Base-by-base conservation (phyloP, 2,329 filamentous ascomycete species). In the Fusarium sp. region DNA sequence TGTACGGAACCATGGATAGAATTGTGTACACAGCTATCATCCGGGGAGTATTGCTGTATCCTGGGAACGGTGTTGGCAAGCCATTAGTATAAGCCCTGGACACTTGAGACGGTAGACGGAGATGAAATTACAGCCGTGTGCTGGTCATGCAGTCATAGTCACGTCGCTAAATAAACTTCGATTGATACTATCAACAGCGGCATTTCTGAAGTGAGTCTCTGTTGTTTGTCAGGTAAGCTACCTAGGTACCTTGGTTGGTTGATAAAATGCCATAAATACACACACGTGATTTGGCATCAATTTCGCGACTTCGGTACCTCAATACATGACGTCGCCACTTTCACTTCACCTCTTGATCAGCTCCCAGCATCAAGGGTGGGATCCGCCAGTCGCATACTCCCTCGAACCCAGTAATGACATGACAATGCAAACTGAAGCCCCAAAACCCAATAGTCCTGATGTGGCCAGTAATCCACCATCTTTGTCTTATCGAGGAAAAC, bases 271-370 rank as follows among this genome's bases (percentile, higher is more conserved):
- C 25, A 8, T 25, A 25, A 7, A 21, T n/a, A n/a, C n/a, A 9
- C 21, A 35, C 78, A 80, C 78, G 78, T 80, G 78, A 80, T 72
- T 47, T 72, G 77, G 78, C 73, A 77, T 75, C 71, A 74, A 58
- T 79, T 75, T 73, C 76, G 78, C 64, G 78, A 74, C 41, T 46
- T n/a, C 29, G 40, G 39, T 27, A 13, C 13, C 29, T 13, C 11
- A 18, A 40, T 58, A 43, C 29, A 71, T 71, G 65, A 71, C 62
- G 66, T 71, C 56, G 62, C 58, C 42, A 67, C 55, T 54, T 58
- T 59, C 59, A 59, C 45, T 58, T 59, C 59, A 59, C 45, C 35
- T 36, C 31, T 52, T 17, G 20, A 18, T 20, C 29, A 55, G 11
- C 41, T 18, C 29, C 18, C 18, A 18, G 20, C 20, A 21, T 40